phyloP scores from a whole-genome alignment of 1,284 basidiomycete genomes.

The Cryptococcus depauperatus region DNA sequence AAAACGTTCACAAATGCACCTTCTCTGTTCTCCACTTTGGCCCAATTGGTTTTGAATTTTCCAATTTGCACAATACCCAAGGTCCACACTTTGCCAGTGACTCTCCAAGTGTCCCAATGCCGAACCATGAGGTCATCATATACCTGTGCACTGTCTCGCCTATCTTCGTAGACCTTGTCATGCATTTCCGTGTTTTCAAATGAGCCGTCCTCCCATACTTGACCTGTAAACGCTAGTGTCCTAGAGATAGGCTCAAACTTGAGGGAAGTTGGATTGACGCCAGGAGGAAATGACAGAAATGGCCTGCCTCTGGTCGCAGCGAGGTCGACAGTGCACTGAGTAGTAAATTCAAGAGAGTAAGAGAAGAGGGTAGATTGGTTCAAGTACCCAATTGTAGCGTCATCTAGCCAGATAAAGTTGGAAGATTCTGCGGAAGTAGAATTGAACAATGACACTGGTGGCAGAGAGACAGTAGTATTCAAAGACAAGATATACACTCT shows the following conservation, averaged over 20 bases:
- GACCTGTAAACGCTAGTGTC: conserved; percentile 57
- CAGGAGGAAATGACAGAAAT: conserved; percentile 44
- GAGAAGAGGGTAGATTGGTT: conserved; percentile 28
- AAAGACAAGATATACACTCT: conserved; percentile 52
- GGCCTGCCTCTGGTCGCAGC: conserved; percentile 1
- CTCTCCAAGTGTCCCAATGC: conserved; percentile 85
- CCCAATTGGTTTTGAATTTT: conserved; percentile 36
- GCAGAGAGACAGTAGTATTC: conserved; percentile 16
- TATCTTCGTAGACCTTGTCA: conserved; percentile 61
- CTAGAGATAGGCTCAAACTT: conserved; percentile 49
- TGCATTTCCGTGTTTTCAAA: conserved; percentile 57
- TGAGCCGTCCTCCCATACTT: conserved; percentile 63
- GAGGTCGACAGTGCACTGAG: background rate
- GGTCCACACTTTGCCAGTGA: conserved; percentile 55
- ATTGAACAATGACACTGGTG: conserved; percentile 21
- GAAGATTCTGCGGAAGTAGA: conserved; percentile 14
- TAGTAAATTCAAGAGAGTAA: conserved; percentile 12
- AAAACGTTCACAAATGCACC: conserved; percentile 54
- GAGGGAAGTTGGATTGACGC: conserved; percentile 55
- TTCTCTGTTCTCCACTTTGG: conserved; percentile 20
- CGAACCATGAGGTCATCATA: conserved; percentile 69
- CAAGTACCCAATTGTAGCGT: conserved; percentile 38
- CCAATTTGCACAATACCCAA: conserved; percentile 43
- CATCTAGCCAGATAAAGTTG: conserved; percentile 38
- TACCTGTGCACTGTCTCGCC: conserved; percentile 65